Percentiles rank a stretch among this genome's conserved stretches.
phyloP scores from a whole-genome alignment of 148 eudicot genomes.

The Rhododendron vialii region DNA sequence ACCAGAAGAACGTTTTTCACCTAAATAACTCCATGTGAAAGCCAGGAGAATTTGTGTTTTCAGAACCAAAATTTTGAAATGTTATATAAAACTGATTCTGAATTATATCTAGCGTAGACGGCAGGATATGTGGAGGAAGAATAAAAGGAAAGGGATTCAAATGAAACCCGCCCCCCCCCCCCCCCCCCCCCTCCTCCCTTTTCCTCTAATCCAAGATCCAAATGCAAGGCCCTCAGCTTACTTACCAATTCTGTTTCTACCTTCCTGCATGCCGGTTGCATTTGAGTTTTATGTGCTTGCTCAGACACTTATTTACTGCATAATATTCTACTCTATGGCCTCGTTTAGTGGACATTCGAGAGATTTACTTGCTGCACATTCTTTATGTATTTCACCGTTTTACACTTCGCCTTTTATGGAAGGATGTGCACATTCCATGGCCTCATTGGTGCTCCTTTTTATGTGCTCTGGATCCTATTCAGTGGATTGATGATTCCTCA shows the following conservation, averaged over 20 bases:
- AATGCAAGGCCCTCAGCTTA: background rate
- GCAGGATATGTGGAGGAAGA: background rate
- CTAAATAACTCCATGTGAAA: background rate
- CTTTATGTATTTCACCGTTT: constrained; percentile 77
- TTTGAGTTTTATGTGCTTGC: constrained; percentile 89
- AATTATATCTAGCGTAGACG: background rate
- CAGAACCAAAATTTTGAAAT: background rate
- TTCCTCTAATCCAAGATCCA: background rate
- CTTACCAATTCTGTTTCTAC: constrained; percentile 14
- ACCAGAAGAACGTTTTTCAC: background rate
- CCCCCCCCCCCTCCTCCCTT: background rate
- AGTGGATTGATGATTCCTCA: constrained; percentile 97
- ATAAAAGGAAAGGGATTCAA: background rate
- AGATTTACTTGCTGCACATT: constrained; percentile 76
- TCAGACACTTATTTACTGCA: constrained; percentile 75
- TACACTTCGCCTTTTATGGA: constrained; percentile 93
- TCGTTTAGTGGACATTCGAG: constrained; percentile 62
- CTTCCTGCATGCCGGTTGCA: constrained; percentile 55
- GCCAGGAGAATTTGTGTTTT: background rate
- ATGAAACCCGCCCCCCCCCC: background rate
- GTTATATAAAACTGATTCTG: background rate
- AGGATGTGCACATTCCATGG: constrained; percentile 66
- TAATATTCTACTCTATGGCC: constrained; percentile 82
- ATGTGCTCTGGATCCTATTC: constrained; percentile 98
- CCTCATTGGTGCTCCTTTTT: constrained; percentile 86